A percentile compares a stretch with the other conserved stretches of the same genome.
Evolutionary conservation across 345 rosid species (phyloP).

Genomic region (Salix udensis): DNA sequence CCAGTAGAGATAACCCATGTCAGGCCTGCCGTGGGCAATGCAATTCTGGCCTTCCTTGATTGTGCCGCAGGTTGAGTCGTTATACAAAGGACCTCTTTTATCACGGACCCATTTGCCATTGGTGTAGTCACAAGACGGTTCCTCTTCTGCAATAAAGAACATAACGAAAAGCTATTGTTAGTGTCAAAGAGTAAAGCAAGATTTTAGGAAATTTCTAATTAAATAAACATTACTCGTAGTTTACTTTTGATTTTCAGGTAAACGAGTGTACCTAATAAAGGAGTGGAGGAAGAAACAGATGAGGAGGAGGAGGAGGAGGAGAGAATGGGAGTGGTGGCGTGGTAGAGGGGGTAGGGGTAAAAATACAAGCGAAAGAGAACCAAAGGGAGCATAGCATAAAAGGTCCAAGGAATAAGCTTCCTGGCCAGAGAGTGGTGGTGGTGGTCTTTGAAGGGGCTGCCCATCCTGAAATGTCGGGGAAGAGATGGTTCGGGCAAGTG

Average conservation of each 20-base stretch:
- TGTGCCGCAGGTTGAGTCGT: constrained; percentile 68
- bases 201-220: not conserved
- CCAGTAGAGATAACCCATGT: constrained; percentile 75
- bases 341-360: constrained; percentile 30
- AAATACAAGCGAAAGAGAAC: constrained; percentile 50
- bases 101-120: constrained; percentile 72
- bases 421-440: constrained; percentile 21
- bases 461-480: constrained; percentile 26
- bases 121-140: constrained; percentile 60
- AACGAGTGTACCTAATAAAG: constrained; percentile 27
- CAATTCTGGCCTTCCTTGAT: constrained; percentile 89
- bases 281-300: constrained; percentile 11
- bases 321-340: constrained; percentile 12
- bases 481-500: not conserved
- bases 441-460: constrained; percentile 40
- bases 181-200: not conserved
- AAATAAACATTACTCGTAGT: not conserved
- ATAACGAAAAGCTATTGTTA: not conserved
- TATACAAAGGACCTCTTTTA: constrained; percentile 69
- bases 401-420: constrained; percentile 44
- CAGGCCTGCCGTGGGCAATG: constrained; percentile 78
- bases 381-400: constrained; percentile 38
- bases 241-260: not conserved
- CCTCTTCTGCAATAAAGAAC: constrained; percentile 36
- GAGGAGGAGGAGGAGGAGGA: not conserved